Base-by-base conservation (phyloP, 2,329 filamentous ascomycete species). In the Fonsecaea erecta region DNA sequence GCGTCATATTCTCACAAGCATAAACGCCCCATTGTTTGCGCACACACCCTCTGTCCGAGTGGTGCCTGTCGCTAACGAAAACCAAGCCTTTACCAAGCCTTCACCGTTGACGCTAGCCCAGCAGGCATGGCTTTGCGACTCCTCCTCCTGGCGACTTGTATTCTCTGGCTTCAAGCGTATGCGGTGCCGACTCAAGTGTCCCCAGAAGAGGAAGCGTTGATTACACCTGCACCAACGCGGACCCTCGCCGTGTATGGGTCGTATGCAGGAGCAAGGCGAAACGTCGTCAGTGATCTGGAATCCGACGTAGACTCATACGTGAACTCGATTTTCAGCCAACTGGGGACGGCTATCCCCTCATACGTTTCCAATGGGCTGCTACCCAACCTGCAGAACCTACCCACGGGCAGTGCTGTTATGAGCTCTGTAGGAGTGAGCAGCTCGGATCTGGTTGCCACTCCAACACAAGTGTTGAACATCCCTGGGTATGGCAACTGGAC, bases 401-500 rank as follows among this genome's bases (percentile, higher is more conserved):
- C 90, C 1, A 87, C 84, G 2, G 87, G 86, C 37, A 79, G 79
- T 46, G 78, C 80, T 6, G 90, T 91, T 1, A 76, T 85, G 73
- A 88, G 84, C 69, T 85, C 84, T 37, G 80, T 91, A 4, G 86
- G 85, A 1, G 80, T 92, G 35, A 80, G 81, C 60, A 83, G 86
- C 64, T 76, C 78, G 34, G 84, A 89, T 59, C 74, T 92, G 40
- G 82, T 78, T 54, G 86, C 88, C 1, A 79, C 83, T 62, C 90
- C 90, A 0, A 91, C 89, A 0, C 84, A 90, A 67, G 89, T 90
- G 3, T 77, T 92, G 66, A 92, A 92, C 68, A 74, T 92, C 8
- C 89, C 89, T 77, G 80, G 81, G 11, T 90, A 90, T 70, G 90
- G 83, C n/a, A 93, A 93, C 69, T 93, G 89, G 87, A 93, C 90